Evolutionary conservation across 805 yeast genomes (phyloP), one percentile per base, ranked within the genome.

Genomic region (Debaryomyces prosopidis): DNA sequence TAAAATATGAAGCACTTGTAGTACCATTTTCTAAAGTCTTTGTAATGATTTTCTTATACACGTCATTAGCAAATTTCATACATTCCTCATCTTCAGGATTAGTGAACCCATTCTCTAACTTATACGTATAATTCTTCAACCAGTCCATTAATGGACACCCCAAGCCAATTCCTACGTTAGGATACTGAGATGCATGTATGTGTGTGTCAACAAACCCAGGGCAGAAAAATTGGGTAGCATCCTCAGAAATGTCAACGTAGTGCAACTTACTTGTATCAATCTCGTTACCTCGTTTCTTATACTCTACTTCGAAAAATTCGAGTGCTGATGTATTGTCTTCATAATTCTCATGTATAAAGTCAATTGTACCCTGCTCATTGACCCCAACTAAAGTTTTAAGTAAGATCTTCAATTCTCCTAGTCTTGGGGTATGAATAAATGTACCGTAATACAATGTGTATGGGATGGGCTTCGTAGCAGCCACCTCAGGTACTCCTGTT

Each of bases 1-100:
- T 92, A 63, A 83, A 94, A 68, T 94, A 94, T 0, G 95, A 77
- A 0, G 96, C 96, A 45, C 92, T 83, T 1, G 99, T 94, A 0
- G 98, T 94, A 16, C 99, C 99, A 59, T 83, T 75, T 2, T 62
- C 57, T 50, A 94, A 68, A 0, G 97, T 88, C 45, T 85, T 80
- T 3, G 66, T 56, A n/a, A 94, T 80, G 4, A 86, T 87, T 52
- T 76, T 78, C 11, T 75, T 53, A 62, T 92, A 94, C 1, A 91
- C 83, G 5, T 71, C 60, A 10, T 65, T 52, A 0, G 96, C 97
- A 38, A 75, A 60, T 0, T 62, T 56, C 17, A 77, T 53, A 50
- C 85, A 80, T 15, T 65, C 68, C 1, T 44, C 23, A 49, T 31
- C 18, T 18, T 83, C 77, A n/a, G 62, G 66, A 27, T 49, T 52